Percentiles rank a stretch among this genome's conserved stretches.
These are phyloP conservation scores for Wickerhamiella azymoides DNA, from an alignment of 805 yeast species.

Conservation along the genomic window DNA sequence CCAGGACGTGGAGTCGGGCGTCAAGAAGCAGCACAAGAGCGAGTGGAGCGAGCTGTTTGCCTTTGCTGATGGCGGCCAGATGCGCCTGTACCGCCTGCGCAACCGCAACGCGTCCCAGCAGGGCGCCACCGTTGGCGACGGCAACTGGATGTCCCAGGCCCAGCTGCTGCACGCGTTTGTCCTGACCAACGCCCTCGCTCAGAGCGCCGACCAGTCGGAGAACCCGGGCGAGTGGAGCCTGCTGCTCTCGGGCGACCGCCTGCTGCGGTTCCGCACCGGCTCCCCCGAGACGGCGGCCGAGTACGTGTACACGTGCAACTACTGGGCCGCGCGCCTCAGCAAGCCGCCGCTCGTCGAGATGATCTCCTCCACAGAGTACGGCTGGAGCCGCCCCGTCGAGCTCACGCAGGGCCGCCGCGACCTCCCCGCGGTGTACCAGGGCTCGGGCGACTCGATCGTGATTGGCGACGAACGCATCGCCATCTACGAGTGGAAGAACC, in stretches of 20 bases:
- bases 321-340: slow-evolving; percentile 80
- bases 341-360: slow-evolving; percentile 63
- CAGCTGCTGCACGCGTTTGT: slow-evolving; percentile 40
- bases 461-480: slow-evolving; percentile 19
- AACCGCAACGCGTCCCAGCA: background rate
- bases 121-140: slow-evolving; percentile 34
- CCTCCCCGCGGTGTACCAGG: slow-evolving; percentile 1
- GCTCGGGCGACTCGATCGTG: slow-evolving; percentile 11
- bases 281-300: slow-evolving; percentile 53
- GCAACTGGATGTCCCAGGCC: slow-evolving; percentile 57
- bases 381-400: slow-evolving; percentile 39
- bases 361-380: slow-evolving; percentile 63
- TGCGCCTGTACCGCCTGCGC: slow-evolving; percentile 42
- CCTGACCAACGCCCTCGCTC: slow-evolving; percentile 34
- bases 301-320: slow-evolving; percentile 66
- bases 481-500: slow-evolving; percentile 25
- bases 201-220: slow-evolving; percentile 26
- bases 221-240: slow-evolving; percentile 37
- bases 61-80: slow-evolving; percentile 56
- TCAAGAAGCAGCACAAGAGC: slow-evolving; percentile 20
- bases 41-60: slow-evolving; percentile 41
- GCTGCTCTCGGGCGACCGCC: slow-evolving; percentile 35
- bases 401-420: slow-evolving; percentile 5
- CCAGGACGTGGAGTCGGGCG: slow-evolving; percentile 24
- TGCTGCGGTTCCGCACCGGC: slow-evolving; percentile 50